Evolutionary conservation across 441 rosid species (phyloP), one percentile per base, ranked within the genome.

Genomic region (Eugenia klotzschiana): DNA sequence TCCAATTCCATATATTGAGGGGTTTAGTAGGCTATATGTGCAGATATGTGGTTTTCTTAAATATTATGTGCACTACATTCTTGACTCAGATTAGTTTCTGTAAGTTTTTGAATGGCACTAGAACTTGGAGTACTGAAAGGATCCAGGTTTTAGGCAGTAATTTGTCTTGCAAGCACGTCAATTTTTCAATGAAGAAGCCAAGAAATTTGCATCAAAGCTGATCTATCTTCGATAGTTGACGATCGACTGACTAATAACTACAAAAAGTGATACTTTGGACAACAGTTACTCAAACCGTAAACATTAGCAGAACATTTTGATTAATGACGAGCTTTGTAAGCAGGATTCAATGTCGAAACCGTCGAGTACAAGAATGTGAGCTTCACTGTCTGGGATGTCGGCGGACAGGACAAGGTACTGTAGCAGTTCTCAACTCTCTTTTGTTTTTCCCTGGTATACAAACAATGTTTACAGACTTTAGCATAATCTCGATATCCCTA

Each of bases 301-400:
- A 33, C 46, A 2, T 64, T 20, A 33, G 77, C 77, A 33, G 77
- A 33, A 33, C 46, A 29, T 25, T 79, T 79, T 51, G 46, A 5
- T 20, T 80, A 20, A 80, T 4, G 26, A n/a, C 9, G 15, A 49
- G 16, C 50, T 52, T 64, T 22, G 10, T 13, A 56, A 73, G 57
- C 88, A 91, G 93, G 94, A 77, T 91, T 91, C 84, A 91, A 90
- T 50, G 93, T 92, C 53, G 93, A 90, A 84, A 93, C 91, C 9
- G 93, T 91, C 7, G 95, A 91, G 60, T 91, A 93, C 89, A 92
- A 91, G 87, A 90, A 92, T 74, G 92, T 92, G 79, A 90, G 94
- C 88, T 91, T 92, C 93, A 92, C 93, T 9, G 93, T 90, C 4
- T 92, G 94, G 94, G 93, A 92, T 86, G 95, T 92, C 1, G 95